A percentile compares a stretch with the other conserved stretches of the same genome.
phyloP scores from a whole-genome alignment of 495 filamentous ascomycete species.

The Hypoxylon perforatum region DNA sequence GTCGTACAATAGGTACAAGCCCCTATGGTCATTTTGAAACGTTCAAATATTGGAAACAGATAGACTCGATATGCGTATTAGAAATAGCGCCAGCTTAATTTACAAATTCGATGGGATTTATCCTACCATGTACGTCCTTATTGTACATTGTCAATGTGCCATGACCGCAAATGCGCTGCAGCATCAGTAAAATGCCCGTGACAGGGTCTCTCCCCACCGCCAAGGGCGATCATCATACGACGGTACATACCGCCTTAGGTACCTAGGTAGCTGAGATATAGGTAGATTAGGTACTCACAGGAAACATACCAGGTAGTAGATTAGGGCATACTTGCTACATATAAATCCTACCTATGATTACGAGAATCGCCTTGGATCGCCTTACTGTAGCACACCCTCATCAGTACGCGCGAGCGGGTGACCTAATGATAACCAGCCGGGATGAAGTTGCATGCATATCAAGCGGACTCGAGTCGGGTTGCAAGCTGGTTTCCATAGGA shows the following conservation, averaged over 20 bases:
- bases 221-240: slow-evolving; percentile 44
- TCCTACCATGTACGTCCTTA: not conserved
- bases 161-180: slow-evolving; percentile 34
- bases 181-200: slow-evolving; percentile 22
- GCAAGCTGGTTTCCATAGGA: not conserved
- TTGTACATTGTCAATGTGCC: slow-evolving; percentile 17
- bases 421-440: not conserved
- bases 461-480: not conserved
- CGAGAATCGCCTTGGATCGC: not conserved
- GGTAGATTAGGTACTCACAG: no score
- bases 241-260: slow-evolving; percentile 4
- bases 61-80: not conserved
- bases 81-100: slow-evolving; percentile 5
- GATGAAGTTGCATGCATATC: slow-evolving; percentile 10
- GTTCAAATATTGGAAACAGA: not conserved
- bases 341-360: not conserved
- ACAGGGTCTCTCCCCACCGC: slow-evolving; percentile 33
- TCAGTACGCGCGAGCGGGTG: not conserved
- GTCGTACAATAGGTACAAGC: slow-evolving; percentile 12
- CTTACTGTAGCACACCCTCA: slow-evolving; percentile 3
- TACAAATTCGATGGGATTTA: slow-evolving; percentile 2
- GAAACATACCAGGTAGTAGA: no score
- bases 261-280: no score
- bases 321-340: slow-evolving; percentile 2
- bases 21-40: no score